phyloP scores from a whole-genome alignment of 768 basidiomycete genomes.

The Amanita exitialis region DNA sequence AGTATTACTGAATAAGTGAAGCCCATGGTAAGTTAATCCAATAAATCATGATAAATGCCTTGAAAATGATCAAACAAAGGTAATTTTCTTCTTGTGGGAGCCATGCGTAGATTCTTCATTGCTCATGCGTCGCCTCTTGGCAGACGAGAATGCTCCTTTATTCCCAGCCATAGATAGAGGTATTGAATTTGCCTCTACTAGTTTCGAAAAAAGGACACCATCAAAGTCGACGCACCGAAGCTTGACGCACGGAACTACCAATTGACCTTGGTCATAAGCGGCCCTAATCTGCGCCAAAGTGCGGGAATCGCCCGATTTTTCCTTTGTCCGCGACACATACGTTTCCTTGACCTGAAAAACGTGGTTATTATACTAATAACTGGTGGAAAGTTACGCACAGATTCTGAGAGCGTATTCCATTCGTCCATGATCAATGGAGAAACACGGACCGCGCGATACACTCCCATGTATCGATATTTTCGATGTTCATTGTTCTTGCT shows the following conservation, averaged over 20 bases:
- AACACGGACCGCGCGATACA: conserved; percentile 33
- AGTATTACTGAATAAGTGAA: background rate
- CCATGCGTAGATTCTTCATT: conserved; percentile 6
- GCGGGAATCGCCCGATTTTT: conserved; percentile 25
- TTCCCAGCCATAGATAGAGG: background rate
- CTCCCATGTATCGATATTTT: conserved; percentile 35
- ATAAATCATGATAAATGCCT: background rate
- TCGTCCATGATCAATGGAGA: conserved; percentile 31
- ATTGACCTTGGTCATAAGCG: conserved; percentile 34
- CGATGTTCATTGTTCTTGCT: conserved; percentile 14
- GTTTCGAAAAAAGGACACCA: conserved; percentile 23
- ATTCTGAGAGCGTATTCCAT: conserved; percentile 30
- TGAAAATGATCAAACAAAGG: conserved; percentile 1
- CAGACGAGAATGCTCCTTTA: background rate
- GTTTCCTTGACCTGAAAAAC: conserved; percentile 20
- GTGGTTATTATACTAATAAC: background rate
- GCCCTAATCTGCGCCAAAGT: conserved; percentile 22
- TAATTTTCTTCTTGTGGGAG: background rate
- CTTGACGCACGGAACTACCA: conserved; percentile 37
- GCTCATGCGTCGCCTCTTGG: conserved; percentile 11
- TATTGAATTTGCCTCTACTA: conserved; percentile 10
- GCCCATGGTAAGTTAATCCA: background rate
- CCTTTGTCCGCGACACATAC: conserved; percentile 28
- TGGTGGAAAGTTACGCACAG: conserved; percentile 20
- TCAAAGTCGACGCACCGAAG: conserved; percentile 37